These are phyloP conservation scores for Plasmodium berghei DNA, from an alignment of 169 alveolate genomes.

Conservation along the genomic window DNA sequence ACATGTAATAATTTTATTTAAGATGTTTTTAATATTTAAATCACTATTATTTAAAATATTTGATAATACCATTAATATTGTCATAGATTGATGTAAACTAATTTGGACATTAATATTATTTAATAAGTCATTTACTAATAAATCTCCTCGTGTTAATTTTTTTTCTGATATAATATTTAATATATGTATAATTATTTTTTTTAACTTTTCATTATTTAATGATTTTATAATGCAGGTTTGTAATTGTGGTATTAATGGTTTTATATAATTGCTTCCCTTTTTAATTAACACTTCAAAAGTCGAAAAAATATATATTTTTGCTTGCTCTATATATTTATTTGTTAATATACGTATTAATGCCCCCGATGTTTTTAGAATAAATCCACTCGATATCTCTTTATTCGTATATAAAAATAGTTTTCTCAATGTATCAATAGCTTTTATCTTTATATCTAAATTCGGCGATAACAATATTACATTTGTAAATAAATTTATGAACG, in stretches of 20 bases:
- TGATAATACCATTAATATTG: conserved; percentile 71
- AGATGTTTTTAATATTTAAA: conserved; percentile 32
- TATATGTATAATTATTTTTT: conserved; percentile 74
- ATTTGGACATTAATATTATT: conserved; percentile 65
- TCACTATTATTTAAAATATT: conserved; percentile 50
- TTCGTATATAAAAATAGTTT: conserved; percentile 63
- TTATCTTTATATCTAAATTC: conserved; percentile 58
- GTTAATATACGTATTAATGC: conserved; percentile 69
- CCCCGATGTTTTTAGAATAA: conserved; percentile 69
- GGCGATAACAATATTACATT: conserved; percentile 55
- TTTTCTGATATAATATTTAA: conserved; percentile 71
- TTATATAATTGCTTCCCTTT: conserved; percentile 62
- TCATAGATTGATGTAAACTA: conserved; percentile 38
- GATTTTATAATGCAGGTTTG: conserved; percentile 77
- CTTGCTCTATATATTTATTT: conserved; percentile 70
- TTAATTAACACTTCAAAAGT: conserved; percentile 67
- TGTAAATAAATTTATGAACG: conserved; percentile 40
- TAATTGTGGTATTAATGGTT: conserved; percentile 71
- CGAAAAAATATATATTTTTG: conserved; percentile 57
- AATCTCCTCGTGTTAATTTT: conserved; percentile 69
- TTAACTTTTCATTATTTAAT: conserved; percentile 60
- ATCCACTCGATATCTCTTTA: conserved; percentile 18
- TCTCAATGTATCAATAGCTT: conserved; percentile 53
- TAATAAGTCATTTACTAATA: conserved; percentile 65
- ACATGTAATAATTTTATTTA: conserved; percentile 54